Percentiles rank a stretch among this genome's conserved stretches.
Conservation (phyloP, 352 stramenopile genomes). For the Pythium sp. region DNA sequence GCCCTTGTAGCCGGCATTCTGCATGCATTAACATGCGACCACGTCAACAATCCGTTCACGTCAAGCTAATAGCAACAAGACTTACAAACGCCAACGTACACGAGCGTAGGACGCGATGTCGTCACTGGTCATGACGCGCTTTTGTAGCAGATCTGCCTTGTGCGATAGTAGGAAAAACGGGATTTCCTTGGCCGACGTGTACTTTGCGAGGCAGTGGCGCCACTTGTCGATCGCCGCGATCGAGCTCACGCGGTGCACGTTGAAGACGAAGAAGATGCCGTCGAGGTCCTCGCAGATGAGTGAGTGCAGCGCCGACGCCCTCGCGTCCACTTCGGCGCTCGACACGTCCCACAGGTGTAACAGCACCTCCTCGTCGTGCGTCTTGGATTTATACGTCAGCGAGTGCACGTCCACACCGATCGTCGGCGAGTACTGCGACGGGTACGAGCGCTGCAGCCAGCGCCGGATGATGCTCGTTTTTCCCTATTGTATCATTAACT, state of each 20-base stretch:
- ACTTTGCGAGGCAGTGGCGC: conserved; percentile 68
- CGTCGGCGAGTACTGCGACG: conserved; percentile 64
- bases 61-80: neutral
- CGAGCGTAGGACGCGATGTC: conserved; percentile 79
- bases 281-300: conserved; percentile 77
- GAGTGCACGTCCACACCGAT: conserved; percentile 76
- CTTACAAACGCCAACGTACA: conserved; percentile 19
- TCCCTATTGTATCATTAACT: conserved; percentile 31
- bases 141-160: conserved; percentile 82
- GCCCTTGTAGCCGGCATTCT: conserved; percentile 67
- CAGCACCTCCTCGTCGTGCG: conserved; percentile 34
- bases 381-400: conserved; percentile 39
- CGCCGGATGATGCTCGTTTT: conserved; percentile 81
- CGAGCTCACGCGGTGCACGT: conserved; percentile 84
- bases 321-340: conserved; percentile 65
- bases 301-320: conserved; percentile 58
- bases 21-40: neutral
- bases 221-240: conserved; percentile 85
- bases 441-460: conserved; percentile 75
- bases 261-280: conserved; percentile 88
- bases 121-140: conserved; percentile 84
- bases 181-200: conserved; percentile 68
- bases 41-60: conserved; percentile 3
- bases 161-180: conserved; percentile 81
- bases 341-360: conserved; percentile 79